phyloP scores from a whole-genome alignment of 1,284 basidiomycete species.

The Cutaneotrichosporon sp. region DNA sequence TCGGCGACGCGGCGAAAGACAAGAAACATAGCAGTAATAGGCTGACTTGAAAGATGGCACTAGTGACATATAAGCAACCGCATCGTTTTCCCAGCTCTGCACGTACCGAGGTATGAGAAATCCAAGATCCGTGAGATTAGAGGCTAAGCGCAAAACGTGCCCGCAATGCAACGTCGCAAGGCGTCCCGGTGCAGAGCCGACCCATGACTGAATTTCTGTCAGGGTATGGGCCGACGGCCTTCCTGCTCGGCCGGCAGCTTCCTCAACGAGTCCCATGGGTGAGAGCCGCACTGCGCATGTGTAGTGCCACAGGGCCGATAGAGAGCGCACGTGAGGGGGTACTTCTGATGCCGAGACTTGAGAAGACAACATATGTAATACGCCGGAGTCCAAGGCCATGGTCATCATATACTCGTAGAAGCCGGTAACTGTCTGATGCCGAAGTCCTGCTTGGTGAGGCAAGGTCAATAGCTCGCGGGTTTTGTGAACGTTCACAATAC shows the following conservation, averaged over 20 bases:
- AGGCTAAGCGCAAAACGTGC: not conserved
- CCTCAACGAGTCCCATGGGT: conserved; percentile 4
- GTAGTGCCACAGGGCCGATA: conserved; percentile 9
- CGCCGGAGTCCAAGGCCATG: not conserved
- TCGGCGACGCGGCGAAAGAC: not conserved
- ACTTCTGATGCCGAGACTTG: too few species aligned
- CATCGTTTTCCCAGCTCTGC: not conserved
- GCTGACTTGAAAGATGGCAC: conserved; percentile 7
- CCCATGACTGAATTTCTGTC: conserved; percentile 1
- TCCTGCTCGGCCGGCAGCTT: conserved; percentile 5
- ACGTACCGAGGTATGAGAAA: conserved; percentile 10
- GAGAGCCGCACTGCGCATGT: conserved; percentile 4
- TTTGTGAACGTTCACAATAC: conserved; percentile 7
- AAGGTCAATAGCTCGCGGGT: not conserved
- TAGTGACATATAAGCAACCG: not conserved
- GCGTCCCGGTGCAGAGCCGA: not conserved
- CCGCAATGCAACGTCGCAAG: conserved; percentile 8
- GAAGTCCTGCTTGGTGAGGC: not conserved
- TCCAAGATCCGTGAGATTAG: conserved; percentile 4
- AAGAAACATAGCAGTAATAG: conserved; percentile 8
- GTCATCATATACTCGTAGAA: conserved; percentile 4
- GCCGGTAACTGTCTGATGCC: not conserved
- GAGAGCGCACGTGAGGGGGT: not conserved
- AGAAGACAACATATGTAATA: too few species aligned
- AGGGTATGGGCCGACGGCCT: not conserved